phyloP scores from a whole-genome alignment of 1,139 yeast species.

The Yamadazyma triangularis region DNA sequence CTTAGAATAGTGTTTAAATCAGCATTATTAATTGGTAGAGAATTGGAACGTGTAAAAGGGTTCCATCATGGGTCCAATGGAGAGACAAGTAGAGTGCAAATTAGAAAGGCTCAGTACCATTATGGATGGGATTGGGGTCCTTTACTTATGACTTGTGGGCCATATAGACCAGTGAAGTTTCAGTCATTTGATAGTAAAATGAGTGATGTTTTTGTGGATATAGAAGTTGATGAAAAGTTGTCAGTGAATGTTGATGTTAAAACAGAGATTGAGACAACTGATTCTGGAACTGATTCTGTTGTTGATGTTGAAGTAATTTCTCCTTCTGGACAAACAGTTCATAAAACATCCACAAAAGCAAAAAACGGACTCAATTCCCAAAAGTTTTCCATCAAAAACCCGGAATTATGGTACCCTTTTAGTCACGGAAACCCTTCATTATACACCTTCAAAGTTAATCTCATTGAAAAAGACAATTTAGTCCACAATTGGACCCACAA shows the following conservation, averaged over 20 bases:
- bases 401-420: constrained; percentile 37
- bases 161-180: constrained; percentile 33
- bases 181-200: constrained; percentile 16
- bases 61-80: constrained; percentile 30
- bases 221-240: constrained; percentile 13
- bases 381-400: constrained; percentile 9
- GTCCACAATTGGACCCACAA: constrained; percentile 6
- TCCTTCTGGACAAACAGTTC: constrained; percentile 1
- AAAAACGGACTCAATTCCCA: neutral
- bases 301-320: constrained; percentile 1
- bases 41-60: constrained; percentile 17
- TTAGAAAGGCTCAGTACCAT: constrained; percentile 49
- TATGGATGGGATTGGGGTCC: constrained; percentile 62
- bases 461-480: constrained; percentile 4
- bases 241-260: constrained; percentile 5
- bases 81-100: constrained; percentile 34
- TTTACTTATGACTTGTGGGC: constrained; percentile 39
- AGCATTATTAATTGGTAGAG: constrained; percentile 16
- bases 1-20: constrained; percentile 19
- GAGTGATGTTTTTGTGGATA: constrained; percentile 15
- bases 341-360: neutral
- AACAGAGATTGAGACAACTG: constrained; percentile 1
- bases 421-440: constrained; percentile 30
- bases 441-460: constrained; percentile 21
- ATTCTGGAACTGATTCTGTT: too few species aligned